Evolutionary conservation across 169 alveolate genomes (phyloP), one percentile per base, ranked within the genome.

Genomic region (Plasmodium knowlesi): DNA sequence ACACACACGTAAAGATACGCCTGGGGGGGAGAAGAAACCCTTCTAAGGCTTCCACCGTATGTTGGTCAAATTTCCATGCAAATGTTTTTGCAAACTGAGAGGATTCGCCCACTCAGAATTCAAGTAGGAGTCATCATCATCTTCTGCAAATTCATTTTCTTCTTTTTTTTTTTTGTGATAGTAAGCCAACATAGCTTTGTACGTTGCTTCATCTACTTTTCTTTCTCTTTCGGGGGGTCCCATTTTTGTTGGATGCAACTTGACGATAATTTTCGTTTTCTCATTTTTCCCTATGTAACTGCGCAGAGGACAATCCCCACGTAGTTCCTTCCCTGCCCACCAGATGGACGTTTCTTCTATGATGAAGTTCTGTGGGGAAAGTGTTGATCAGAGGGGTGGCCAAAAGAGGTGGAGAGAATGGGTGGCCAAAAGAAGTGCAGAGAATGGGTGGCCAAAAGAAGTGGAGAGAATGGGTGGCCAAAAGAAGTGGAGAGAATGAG

Each of bases 161-260:
- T 98, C 99, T 92, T 98, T 98, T 93, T 98, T 96, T 93, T 98
- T 98, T 93, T 98, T 97, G 97, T 98, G 98, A 93, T 98, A 98
- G 94, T 96, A 98, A 22, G 99, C 98, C 84, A 99, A 95, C 99
- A 99, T 98, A 39, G 99, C 98, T 93, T 98, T 97, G 94, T 99
- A 99, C 28, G 99, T 98, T 93, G 98, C 99, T 83, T 98, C 97
- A 92, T 98, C 99, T 43, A 99, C 96, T 28, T 98, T 97, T 4
- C 99, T 99, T 93, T 99, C 99, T 71, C 99, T 97, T 34, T 97
- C 99, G 0, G 99, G 99, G 9, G 99, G 98, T 0, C 99, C 99
- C 85, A 70, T 41, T 71, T 98, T 98, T 41, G 95, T 96, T 78
- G 98, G 98, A 43, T 97, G 95, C 86, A 98, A 83, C 95, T 98